Evolutionary conservation across 2,329 filamentous ascomycete genomes (phyloP), one percentile per base, ranked within the genome.

Genomic region (Lojkania enalia): DNA sequence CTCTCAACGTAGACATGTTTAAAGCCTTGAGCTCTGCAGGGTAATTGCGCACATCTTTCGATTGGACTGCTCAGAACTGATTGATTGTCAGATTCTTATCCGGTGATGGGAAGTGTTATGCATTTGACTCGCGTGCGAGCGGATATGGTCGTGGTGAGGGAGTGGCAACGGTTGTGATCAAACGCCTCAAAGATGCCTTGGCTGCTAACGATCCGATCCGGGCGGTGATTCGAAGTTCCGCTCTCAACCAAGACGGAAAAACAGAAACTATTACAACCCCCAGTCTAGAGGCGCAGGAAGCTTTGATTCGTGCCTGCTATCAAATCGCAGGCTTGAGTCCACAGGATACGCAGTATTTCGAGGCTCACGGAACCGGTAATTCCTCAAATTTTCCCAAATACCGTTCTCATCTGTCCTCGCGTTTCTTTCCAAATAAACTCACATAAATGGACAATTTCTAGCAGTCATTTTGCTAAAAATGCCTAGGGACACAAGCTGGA

Each of bases 401-500:
- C 23, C 19, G 40, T 3, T n/a, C n/a, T n/a, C n/a, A n/a, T n/a
- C n/a, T n/a, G n/a, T n/a, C n/a, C n/a, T n/a, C n/a, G n/a, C n/a
- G n/a, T n/a, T n/a, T n/a, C n/a, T n/a, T n/a, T n/a, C n/a, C n/a
- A n/a, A n/a, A n/a, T n/a, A n/a, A n/a, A n/a, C n/a, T n/a, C n/a
- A n/a, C n/a, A n/a, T n/a, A n/a, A n/a, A n/a, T n/a, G n/a, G n/a
- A n/a, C n/a, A n/a, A n/a, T n/a, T n/a, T n/a, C n/a, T n/a, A n/a
- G n/a, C n/a, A n/a, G n/a, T n/a, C n/a, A n/a, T n/a, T n/a, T 27
- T 27, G 23, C 23, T 27, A n/a, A 27, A 27, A 9, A 7, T 27
- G 23, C n/a, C n/a, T 9, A n/a, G 81, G 81, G 2, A 84, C 81
- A 1, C 73, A 75, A 33, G 78, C 75, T 2, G 79, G 81, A 4